phyloP scores from a whole-genome alignment of 2,329 filamentous ascomycete genomes.

The Verticillium klebahnii region DNA sequence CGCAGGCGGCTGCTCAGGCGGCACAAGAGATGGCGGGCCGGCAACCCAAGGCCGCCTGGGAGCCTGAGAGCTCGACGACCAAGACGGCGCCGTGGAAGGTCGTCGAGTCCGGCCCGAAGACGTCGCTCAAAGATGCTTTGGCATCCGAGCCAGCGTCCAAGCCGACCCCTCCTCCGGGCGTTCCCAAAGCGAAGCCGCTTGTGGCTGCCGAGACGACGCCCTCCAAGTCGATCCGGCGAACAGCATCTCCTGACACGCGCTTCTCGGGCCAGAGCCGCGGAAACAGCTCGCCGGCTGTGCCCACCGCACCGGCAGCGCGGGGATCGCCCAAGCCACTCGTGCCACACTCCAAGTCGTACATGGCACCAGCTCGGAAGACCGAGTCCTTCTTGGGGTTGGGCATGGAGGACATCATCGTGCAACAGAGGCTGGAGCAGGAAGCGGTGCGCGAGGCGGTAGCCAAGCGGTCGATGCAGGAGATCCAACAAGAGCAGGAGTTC shows the following conservation, averaged over 20 bases:
- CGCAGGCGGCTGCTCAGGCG: constrained; percentile 46
- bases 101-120: constrained; percentile 41
- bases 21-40: constrained; percentile 28
- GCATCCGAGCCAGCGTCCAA: constrained; percentile 23
- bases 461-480: constrained; percentile 87
- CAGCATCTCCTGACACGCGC: constrained; percentile 58
- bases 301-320: constrained; percentile 19
- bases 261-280: constrained; percentile 53
- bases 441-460: constrained; percentile 77
- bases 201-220: constrained; percentile 35
- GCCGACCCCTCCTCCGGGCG: constrained; percentile 15
- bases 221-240: constrained; percentile 37
- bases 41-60: constrained; percentile 39
- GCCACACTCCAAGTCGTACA: constrained; percentile 59
- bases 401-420: constrained; percentile 82
- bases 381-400: constrained; percentile 66
- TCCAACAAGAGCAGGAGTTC: constrained; percentile 95
- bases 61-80: constrained; percentile 30
- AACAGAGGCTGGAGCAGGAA: constrained; percentile 82
- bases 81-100: constrained; percentile 63
- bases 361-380: constrained; percentile 50
- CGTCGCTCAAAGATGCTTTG: constrained; percentile 45
- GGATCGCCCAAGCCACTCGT: constrained; percentile 37
- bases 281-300: constrained; percentile 24
- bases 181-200: constrained; percentile 34